Base-by-base conservation (phyloP, 129 eudicot species). In the Silybum marianum region DNA sequence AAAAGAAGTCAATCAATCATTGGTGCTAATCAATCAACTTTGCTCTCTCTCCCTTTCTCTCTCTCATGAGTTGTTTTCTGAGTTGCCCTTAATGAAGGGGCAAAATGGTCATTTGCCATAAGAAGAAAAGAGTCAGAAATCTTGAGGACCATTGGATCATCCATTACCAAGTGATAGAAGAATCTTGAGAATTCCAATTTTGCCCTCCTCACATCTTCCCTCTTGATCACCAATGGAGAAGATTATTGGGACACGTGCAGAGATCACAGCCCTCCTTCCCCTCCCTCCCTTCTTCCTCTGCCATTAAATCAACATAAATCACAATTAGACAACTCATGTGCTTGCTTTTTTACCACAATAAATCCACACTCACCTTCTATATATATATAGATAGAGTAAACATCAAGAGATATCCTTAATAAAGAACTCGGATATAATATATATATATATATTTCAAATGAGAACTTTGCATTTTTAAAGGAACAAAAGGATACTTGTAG, bases 241-340 rank as follows among this genome's bases (percentile, higher is more conserved):
- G 86, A 72, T 83, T 83, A 77, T 78, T 30, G 86, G 86, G 86
- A 78, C 86, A 83, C 86, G 83, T 78, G 86, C 86, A 83, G 44
- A 63, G 82, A 78, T 83, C 74, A 19, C 82, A 71, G 74, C 78
- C 81, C 78, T 28, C 30, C 30, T 3, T 32, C 36, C 36, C 30
- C 30, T 32, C 36, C 36, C 36, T 83, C 82, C 74, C 75, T 83
- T 72, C 86, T 78, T 72, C 83, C 86, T 72, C 82, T 83, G 82
- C 60, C 78, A 58, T 51, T 71, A 30, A 58, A 70, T 82, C 75
- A 24, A 77, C 39, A 66, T 74, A 78, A 83, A 70, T 77, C 79
- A 83, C 14, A 62, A 83, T 72, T 72, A 83, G 86, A 83, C 79
- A 83, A 62, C 60, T 77, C 86, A 60, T 77, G 40, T 69, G 71